Evolutionary conservation across 2,329 filamentous ascomycete species (phyloP).

Genomic region (Colletotrichum shisoi): DNA sequence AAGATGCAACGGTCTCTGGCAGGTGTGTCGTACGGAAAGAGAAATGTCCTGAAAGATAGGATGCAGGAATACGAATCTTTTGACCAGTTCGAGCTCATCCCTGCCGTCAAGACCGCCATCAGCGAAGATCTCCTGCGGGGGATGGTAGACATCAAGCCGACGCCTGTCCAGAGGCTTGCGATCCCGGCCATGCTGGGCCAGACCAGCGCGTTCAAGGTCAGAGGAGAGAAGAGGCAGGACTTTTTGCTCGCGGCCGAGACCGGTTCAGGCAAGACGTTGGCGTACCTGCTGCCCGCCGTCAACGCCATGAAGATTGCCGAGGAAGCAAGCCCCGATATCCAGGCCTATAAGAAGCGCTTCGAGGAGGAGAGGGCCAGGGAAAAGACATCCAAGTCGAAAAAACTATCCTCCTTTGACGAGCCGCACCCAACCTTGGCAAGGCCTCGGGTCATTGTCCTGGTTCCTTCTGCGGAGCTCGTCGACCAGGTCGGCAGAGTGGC

Average conservation of each 20-base stretch:
- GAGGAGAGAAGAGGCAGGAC: conserved; percentile 52
- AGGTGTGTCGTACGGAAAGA: conserved; percentile 76
- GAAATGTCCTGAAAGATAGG: conserved; percentile 59
- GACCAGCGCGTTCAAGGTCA: conserved; percentile 50
- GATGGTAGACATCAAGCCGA: conserved; percentile 79
- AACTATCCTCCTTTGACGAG: conserved; percentile 69
- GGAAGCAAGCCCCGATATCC: conserved; percentile 64
- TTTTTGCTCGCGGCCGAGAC: conserved; percentile 95
- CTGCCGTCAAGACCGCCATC: conserved; percentile 74
- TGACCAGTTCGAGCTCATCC: conserved; percentile 79
- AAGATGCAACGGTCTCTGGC: conserved; percentile 90
- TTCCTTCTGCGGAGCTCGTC: conserved; percentile 92
- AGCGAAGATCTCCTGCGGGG: conserved; percentile 75
- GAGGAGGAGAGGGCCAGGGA: conserved; percentile 66
- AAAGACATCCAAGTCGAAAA: conserved; percentile 60
- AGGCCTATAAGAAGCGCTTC: conserved; percentile 64
- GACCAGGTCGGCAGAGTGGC: conserved; percentile 82
- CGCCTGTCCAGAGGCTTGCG: conserved; percentile 86
- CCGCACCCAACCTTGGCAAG: conserved; percentile 78
- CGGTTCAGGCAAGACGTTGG: conserved; percentile 94
- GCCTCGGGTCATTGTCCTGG: conserved; percentile 83
- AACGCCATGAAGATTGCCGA: conserved; percentile 85
- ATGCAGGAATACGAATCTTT: conserved; percentile 79
- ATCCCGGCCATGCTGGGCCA: conserved; percentile 80
- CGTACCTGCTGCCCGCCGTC: conserved; percentile 85